Conservation (phyloP, 768 basidiomycete genomes). For the Chalciporus piperatus region DNA sequence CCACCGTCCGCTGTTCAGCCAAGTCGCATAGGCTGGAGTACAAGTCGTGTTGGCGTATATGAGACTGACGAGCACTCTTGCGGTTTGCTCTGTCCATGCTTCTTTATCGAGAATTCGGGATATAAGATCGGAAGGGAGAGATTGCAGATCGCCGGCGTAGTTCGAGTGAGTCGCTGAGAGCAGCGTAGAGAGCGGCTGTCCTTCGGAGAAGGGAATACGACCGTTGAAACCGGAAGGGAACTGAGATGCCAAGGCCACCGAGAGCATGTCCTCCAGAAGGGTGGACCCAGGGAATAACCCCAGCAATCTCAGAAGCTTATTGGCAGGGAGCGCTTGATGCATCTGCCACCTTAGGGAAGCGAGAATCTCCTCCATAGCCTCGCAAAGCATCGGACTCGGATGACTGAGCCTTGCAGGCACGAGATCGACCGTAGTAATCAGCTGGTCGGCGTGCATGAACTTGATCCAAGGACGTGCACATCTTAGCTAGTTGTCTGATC, state of each 20-base stretch:
- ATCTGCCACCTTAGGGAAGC: no score
- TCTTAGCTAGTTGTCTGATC: no score
- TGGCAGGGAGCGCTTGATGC: no score
- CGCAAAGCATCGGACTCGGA: no score
- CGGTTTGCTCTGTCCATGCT: constrained; percentile 43
- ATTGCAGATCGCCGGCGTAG: not conserved
- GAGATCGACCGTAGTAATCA: no score
- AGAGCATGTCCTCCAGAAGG: constrained; percentile 48
- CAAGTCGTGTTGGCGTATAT: constrained; percentile 40
- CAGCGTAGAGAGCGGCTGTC: constrained; percentile 3
- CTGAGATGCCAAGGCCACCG: constrained; percentile 36
- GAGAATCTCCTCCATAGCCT: no score
- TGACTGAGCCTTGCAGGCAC: no score
- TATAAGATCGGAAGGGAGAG: constrained; percentile 22
- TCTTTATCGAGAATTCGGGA: constrained; percentile 41
- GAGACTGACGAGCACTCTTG: constrained; percentile 41
- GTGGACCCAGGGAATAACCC: constrained; percentile 38
- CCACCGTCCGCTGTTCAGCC: constrained; percentile 36
- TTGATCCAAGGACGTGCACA: no score
- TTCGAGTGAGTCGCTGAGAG: not conserved
- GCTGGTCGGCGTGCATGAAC: no score
- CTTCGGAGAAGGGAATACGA: constrained; percentile 2
- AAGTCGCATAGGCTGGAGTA: constrained; percentile 30
- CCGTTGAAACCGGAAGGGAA: constrained; percentile 32
- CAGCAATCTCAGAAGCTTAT: constrained; percentile 4